Percentiles rank a stretch among this genome's conserved stretches.
These are phyloP conservation scores for Dendrobium huoshanense DNA, from an alignment of 106 monocot genomes.

Conservation along the genomic window DNA sequence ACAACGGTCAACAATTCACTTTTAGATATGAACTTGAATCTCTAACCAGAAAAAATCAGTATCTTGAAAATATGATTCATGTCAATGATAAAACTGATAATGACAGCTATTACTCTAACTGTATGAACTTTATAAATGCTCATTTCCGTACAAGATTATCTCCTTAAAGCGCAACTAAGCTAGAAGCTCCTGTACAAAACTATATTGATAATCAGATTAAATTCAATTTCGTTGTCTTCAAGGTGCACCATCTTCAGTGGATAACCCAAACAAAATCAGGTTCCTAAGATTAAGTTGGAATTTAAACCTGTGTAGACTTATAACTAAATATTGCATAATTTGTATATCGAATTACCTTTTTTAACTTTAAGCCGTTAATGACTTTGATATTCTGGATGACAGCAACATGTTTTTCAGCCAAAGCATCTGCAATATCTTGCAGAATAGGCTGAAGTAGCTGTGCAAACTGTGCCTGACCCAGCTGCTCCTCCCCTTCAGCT, in stretches of 20 bases:
- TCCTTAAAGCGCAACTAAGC: not conserved
- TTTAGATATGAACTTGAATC: no score
- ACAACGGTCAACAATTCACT: no score
- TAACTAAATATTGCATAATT: not conserved
- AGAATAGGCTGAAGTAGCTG: constrained; percentile 49
- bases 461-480: constrained; percentile 60
- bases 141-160: constrained; percentile 1
- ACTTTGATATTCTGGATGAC: constrained; percentile 34
- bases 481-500: constrained; percentile 41
- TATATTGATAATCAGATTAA: constrained; percentile 6
- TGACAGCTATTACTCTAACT: not conserved
- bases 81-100: not conserved
- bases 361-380: constrained; percentile 40
- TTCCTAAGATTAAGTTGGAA: not conserved
- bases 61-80: not conserved
- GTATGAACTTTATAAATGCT: not conserved
- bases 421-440: constrained; percentile 54
- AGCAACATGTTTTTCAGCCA: constrained; percentile 31
- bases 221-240: not conserved
- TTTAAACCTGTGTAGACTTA: not conserved
- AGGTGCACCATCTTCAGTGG: not conserved
- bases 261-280: not conserved
- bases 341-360: constrained; percentile 23
- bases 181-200: not conserved
- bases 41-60: not conserved